Evolutionary conservation across 78 protist species (phyloP), one percentile per base, ranked within the genome.

Genomic region (Dictyostelium citrinum): DNA sequence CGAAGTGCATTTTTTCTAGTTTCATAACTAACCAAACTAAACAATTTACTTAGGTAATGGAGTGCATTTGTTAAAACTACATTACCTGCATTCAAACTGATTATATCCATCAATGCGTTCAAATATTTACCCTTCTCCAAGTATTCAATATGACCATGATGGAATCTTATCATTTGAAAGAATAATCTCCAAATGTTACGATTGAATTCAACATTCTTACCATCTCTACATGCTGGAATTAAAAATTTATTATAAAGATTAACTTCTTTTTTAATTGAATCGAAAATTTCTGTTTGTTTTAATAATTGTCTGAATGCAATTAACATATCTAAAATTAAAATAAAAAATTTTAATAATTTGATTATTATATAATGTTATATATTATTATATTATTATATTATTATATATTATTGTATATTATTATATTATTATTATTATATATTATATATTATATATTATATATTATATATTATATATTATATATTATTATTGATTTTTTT

Each of bases 141-240:
- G 39, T 31, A 76, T 20, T 88, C 93, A 27, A 88, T 55, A 31
- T 76, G 85, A 20, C 82, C 81, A 31, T 83, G 84, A 46, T 88
- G 93, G 14, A 41, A 88, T 33, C 93, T 29, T 20, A 88, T 88
- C 72, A 88, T 88, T 46, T 88, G 93, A 80, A 88, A 88, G 55
- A 88, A 88, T 33, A 88, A 24, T 27, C 85, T 33, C 93, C 93
- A 88, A 49, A 64, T n/a, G 16, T 88, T 88, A 43, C 93, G 39
- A 46, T 88, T 88, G n/a, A 88, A 88, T 24, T 88, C 93, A 37
- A 64, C 76, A 68, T 88, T 78, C 37, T 79, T 76, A 22, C 78
- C 85, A 29, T 88, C 93, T 78, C 93, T 76, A 64, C 84, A 78
- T 33, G 86, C 27, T 78, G 85, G 72, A 45, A 88, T 88, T 49